phyloP scores from a whole-genome alignment of 176 grass and related monocot species.

The Elymus sibiricus region DNA sequence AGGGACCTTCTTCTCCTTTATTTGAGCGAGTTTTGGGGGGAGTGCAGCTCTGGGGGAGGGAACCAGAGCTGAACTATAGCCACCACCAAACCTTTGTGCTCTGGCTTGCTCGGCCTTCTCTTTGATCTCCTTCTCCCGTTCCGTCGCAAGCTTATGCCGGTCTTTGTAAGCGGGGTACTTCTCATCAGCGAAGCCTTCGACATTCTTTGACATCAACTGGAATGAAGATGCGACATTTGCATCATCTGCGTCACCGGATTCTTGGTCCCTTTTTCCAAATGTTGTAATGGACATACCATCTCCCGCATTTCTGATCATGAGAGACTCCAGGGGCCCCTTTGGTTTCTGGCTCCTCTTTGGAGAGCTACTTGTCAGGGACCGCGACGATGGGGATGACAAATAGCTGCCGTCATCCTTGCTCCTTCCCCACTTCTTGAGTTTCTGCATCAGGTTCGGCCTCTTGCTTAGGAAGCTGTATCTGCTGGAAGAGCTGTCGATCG shows the following conservation, averaged over 20 bases:
- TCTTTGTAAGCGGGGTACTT: conserved; percentile 94
- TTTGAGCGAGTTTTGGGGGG: conserved; percentile 74
- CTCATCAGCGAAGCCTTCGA: conserved; percentile 74
- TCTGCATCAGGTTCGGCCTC: conserved; percentile 74
- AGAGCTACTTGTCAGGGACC: conserved; percentile 39
- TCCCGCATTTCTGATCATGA: conserved; percentile 91
- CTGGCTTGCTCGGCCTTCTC: conserved; percentile 85
- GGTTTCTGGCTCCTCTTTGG: conserved; percentile 49
- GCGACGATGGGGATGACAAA: conserved; percentile 48
- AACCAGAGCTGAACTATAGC: conserved; percentile 27
- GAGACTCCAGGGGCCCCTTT: conserved; percentile 68
- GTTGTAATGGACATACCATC: conserved; percentile 85
- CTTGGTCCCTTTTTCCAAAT: conserved; percentile 74
- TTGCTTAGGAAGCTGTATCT: conserved; percentile 76
- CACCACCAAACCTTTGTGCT: conserved; percentile 57
- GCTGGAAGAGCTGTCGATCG: conserved; percentile 81
- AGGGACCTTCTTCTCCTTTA: conserved; percentile 81
- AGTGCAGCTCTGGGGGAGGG: conserved; percentile 36
- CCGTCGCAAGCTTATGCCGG: conserved; percentile 78
- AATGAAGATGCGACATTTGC: conserved; percentile 65
- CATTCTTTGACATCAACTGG: conserved; percentile 69
- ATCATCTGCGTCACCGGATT: conserved; percentile 45
- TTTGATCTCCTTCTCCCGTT: conserved; percentile 81
- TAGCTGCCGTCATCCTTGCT: conserved; percentile 61
- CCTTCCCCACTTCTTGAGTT: conserved; percentile 84